Conservation (phyloP, 2,329 filamentous ascomycete species). For the Diaporthe humulicola region DNA sequence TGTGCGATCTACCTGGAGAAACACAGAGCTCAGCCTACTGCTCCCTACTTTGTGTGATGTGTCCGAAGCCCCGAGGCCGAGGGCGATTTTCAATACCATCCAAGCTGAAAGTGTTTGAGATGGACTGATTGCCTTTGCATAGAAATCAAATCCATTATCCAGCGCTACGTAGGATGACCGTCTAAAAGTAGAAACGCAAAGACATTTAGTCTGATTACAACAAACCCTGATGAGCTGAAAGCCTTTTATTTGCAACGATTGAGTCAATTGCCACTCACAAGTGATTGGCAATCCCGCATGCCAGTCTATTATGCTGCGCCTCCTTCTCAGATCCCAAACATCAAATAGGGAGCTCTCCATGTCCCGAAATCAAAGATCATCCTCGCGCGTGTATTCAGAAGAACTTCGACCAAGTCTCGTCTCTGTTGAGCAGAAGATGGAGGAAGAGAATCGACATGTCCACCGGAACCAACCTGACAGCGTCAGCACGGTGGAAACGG, state of each 20-base stretch:
- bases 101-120: neutral
- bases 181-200: neutral
- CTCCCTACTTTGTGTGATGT: neutral
- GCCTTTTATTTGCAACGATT: neutral
- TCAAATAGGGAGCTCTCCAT: too few species aligned
- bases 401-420: too few species aligned
- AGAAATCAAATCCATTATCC: too few species aligned
- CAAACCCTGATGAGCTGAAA: neutral
- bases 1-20: neutral
- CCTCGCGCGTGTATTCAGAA: too few species aligned
- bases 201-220: neutral
- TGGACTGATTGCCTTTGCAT: neutral
- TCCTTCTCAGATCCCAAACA: too few species aligned
- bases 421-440: too few species aligned
- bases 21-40: neutral
- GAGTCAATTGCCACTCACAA: neutral
- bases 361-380: too few species aligned
- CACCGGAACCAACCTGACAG: too few species aligned
- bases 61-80: neutral
- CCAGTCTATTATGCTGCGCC: neutral
- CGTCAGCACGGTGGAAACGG: too few species aligned
- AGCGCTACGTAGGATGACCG: neutral
- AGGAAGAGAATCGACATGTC: too few species aligned
- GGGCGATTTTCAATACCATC: too few species aligned
- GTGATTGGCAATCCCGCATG: neutral